A percentile compares a stretch with the other conserved stretches of the same genome.
Evolutionary conservation across 2,329 filamentous ascomycete species (phyloP).

Genomic region (Apiospora marii): DNA sequence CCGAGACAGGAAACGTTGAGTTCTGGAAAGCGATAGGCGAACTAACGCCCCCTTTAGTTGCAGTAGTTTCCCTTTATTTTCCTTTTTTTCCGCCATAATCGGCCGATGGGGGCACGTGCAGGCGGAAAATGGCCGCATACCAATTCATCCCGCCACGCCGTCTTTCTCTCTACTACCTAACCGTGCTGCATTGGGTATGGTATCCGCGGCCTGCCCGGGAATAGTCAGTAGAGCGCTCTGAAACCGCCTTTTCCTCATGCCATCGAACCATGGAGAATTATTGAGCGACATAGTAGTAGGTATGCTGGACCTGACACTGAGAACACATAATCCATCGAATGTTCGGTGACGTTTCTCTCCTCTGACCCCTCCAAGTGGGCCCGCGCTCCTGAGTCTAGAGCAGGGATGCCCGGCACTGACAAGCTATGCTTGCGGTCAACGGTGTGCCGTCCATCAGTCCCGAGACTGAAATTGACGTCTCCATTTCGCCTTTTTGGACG

Average conservation of each 20-base stretch:
- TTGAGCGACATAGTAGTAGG: background rate
- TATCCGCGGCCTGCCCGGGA: background rate
- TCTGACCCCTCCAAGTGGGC: background rate
- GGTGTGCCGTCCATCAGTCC: conserved; percentile 2
- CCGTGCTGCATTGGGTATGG: background rate
- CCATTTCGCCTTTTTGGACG: background rate
- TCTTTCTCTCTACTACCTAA: too few species aligned
- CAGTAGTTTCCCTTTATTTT: background rate
- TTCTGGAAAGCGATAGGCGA: background rate
- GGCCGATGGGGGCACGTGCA: background rate
- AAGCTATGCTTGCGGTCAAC: background rate
- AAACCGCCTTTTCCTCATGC: background rate
- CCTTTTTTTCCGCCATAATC: conserved; percentile 7
- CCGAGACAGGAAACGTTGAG: background rate
- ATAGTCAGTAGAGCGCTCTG: background rate
- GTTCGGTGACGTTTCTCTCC: background rate
- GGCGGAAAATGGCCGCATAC: conserved; percentile 12
- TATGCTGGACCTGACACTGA: too few species aligned
- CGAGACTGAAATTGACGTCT: background rate
- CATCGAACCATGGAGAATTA: conserved; percentile 1
- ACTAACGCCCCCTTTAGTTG: background rate
- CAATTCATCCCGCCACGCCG: background rate
- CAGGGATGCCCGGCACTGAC: conserved; percentile 11
- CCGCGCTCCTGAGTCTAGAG: background rate
- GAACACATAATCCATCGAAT: background rate